Conservation (phyloP, 768 basidiomycete genomes). For the Kwoniella dendrophila region DNA sequence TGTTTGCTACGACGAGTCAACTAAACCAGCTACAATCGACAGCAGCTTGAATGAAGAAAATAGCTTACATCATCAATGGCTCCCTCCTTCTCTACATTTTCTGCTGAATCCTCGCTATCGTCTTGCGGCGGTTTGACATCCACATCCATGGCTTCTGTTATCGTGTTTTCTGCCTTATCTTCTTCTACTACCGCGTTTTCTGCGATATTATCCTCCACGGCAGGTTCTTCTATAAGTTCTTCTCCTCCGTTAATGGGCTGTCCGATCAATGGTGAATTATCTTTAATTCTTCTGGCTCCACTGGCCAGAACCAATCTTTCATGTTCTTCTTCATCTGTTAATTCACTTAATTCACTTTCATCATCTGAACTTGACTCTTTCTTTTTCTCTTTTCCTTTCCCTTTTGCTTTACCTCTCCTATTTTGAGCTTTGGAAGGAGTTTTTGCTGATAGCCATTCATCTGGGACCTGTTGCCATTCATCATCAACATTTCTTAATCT, state of each 20-base stretch:
- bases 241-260: conserved; percentile 19
- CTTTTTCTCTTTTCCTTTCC: conserved; percentile 5
- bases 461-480: conserved; percentile 50
- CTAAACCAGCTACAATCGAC: too few species aligned
- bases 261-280: not conserved
- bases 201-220: not conserved
- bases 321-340: conserved; percentile 52
- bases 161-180: conserved; percentile 1
- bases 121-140: conserved; percentile 1
- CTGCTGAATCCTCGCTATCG: not conserved
- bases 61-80: too few species aligned
- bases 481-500: conserved; percentile 40
- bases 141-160: conserved; percentile 15
- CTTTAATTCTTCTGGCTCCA: conserved; percentile 6
- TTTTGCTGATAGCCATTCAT: conserved; percentile 27
- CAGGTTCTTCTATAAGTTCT: conserved; percentile 19
- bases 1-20: too few species aligned
- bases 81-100: too few species aligned
- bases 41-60: too few species aligned
- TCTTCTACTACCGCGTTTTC: conserved; percentile 12
- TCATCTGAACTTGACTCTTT: conserved; percentile 26
- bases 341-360: conserved; percentile 53
- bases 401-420: conserved; percentile 17
- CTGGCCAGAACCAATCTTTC: conserved; percentile 18
- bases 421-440: conserved; percentile 14